Percentiles rank a stretch among this genome's conserved stretches.
Evolutionary conservation across 345 rosid species (phyloP).

Genomic region (Aethionema arabicum): DNA sequence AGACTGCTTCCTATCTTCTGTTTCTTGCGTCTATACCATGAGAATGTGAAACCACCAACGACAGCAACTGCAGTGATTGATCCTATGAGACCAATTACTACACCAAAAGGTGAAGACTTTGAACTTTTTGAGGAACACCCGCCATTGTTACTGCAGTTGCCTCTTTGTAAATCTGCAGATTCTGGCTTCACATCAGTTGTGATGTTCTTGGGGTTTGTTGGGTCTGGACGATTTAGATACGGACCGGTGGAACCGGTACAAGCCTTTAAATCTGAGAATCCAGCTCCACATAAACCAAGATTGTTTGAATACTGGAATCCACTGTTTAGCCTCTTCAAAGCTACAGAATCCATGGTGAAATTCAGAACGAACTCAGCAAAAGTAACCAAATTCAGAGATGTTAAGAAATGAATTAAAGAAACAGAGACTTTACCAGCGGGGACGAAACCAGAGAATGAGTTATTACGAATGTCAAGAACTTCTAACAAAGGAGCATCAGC

Average conservation of each 20-base stretch:
- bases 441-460: slow-evolving; percentile 77
- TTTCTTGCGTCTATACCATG: slow-evolving; percentile 61
- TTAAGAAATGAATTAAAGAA: neutral
- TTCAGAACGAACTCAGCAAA: slow-evolving; percentile 21
- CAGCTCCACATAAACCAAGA: slow-evolving; percentile 70
- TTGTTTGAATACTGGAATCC: slow-evolving; percentile 81
- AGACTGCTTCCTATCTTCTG: slow-evolving; percentile 68
- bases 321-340: slow-evolving; percentile 59
- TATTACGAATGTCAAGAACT: slow-evolving; percentile 79
- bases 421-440: slow-evolving; percentile 59
- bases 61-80: slow-evolving; percentile 40
- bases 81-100: slow-evolving; percentile 51
- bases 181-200: slow-evolving; percentile 55
- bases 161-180: slow-evolving; percentile 52
- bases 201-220: slow-evolving; percentile 51
- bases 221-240: slow-evolving; percentile 59
- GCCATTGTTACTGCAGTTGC: slow-evolving; percentile 40
- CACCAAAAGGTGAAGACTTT: slow-evolving; percentile 39
- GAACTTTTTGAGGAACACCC: slow-evolving; percentile 39
- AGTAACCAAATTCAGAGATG: no score
- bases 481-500: slow-evolving; percentile 60
- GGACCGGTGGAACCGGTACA: slow-evolving; percentile 47
- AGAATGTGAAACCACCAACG: slow-evolving; percentile 48
- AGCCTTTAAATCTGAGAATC: slow-evolving; percentile 50
- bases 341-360: slow-evolving; percentile 50